These are phyloP conservation scores for Trichoderma sp. DNA, from an alignment of 2,329 filamentous ascomycete genomes.

Conservation along the genomic window DNA sequence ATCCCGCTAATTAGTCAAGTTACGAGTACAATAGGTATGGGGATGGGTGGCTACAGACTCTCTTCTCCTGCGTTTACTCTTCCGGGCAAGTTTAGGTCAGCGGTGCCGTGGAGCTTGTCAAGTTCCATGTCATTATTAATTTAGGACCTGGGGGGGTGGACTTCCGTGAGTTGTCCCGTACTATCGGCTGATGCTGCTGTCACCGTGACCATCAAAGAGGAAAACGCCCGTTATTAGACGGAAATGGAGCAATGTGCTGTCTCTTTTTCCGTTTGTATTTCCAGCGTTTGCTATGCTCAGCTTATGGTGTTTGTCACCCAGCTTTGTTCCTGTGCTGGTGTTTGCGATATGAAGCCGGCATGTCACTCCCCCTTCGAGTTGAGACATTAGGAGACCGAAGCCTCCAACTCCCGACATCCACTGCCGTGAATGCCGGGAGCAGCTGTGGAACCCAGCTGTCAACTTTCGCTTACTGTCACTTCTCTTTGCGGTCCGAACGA, in stretches of 20 bases:
- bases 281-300: constrained; percentile 8
- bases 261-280: not conserved
- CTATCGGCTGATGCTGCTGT: not conserved
- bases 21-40: not conserved
- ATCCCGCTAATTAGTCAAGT: not conserved
- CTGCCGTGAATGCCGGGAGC: not conserved
- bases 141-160: not conserved
- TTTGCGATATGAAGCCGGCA: not conserved
- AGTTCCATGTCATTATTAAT: not conserved
- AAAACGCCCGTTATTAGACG: not conserved
- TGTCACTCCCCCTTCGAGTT: not conserved
- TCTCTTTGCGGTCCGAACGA: not conserved
- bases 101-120: not conserved
- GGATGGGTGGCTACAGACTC: not conserved
- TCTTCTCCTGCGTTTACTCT: not conserved
- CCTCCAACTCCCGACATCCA: not conserved
- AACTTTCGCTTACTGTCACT: not conserved
- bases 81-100: not conserved
- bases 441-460: not conserved
- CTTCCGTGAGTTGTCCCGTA: not conserved
- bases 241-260: not conserved
- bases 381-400: not conserved
- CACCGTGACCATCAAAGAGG: not conserved
- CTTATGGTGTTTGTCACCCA: constrained; percentile 3
- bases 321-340: not conserved